Percentiles rank a stretch among this genome's conserved stretches.
phyloP scores from a whole-genome alignment of 2,329 filamentous ascomycete species.

The Penicillium palitans region DNA sequence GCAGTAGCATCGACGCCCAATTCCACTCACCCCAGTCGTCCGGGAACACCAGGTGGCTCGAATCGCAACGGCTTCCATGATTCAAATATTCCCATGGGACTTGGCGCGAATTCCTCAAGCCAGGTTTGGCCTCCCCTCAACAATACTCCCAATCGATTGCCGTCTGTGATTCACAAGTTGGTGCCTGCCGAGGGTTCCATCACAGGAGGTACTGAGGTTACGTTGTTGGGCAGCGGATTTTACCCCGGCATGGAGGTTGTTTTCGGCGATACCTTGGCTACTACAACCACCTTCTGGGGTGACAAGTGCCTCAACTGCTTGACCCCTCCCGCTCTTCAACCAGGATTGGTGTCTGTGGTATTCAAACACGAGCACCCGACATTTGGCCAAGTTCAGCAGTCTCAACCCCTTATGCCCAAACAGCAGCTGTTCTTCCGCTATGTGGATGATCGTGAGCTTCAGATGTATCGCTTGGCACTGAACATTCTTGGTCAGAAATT shows the following conservation, averaged over 20 bases:
- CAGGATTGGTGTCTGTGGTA: conserved; percentile 70
- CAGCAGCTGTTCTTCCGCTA: conserved; percentile 68
- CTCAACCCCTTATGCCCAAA: conserved; percentile 48
- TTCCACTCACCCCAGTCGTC: conserved; percentile 73
- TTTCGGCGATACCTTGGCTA: conserved; percentile 70
- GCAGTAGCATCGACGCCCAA: conserved; percentile 70
- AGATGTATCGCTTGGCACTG: conserved; percentile 48
- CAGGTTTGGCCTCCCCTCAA: conserved; percentile 55
- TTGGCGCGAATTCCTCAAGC: conserved; percentile 50
- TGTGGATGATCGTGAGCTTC: conserved; percentile 51
- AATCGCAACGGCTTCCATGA: conserved; percentile 47
- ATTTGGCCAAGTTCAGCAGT: conserved; percentile 48
- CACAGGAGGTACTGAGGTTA: conserved; percentile 82
- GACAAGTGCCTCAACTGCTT: conserved; percentile 77
- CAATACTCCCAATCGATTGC: conserved; percentile 53
- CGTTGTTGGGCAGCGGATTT: conserved; percentile 77
- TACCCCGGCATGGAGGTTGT: conserved; percentile 77
- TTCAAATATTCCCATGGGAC: conserved; percentile 28
- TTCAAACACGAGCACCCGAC: conserved; percentile 60
- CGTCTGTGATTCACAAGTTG: conserved; percentile 74
- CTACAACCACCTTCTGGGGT: conserved; percentile 78
- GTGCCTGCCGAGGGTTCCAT: conserved; percentile 81
- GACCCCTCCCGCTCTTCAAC: conserved; percentile 67
- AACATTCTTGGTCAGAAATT: conserved; percentile 50
- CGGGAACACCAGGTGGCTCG: conserved; percentile 65